These are phyloP conservation scores for Cyclotella sp. DNA, from an alignment of 108 stramenopile genomes.

Conservation along the genomic window DNA sequence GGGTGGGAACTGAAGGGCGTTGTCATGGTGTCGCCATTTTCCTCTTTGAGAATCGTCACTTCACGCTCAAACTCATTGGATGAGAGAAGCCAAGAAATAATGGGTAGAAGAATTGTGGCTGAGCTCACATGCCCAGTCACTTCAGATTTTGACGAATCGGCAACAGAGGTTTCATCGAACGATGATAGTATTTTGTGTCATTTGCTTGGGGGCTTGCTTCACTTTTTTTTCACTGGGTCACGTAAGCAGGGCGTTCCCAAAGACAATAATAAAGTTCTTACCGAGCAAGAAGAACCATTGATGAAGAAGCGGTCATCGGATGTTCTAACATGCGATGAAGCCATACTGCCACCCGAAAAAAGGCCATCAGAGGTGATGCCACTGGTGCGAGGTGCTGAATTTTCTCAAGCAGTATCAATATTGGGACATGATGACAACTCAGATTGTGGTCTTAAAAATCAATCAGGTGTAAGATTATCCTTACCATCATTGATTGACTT, in stretches of 20 bases:
- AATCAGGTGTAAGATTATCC: neutral
- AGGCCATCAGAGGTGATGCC: too few relatives aligned
- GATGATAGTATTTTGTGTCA: neutral
- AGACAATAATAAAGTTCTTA: neutral
- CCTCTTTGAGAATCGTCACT: neutral
- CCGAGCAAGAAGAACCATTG: neutral
- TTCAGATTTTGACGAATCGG: neutral
- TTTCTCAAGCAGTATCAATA: too few relatives aligned
- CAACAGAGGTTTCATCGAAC: neutral
- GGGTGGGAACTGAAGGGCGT: conserved; percentile 8
- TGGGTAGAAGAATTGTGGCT: conserved; percentile 1
- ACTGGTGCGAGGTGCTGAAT: too few relatives aligned
- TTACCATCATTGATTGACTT: conserved; percentile 1
- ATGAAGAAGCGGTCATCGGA: too few relatives aligned
- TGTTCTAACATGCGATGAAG: too few relatives aligned
- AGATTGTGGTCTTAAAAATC: neutral
- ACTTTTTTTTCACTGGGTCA: neutral
- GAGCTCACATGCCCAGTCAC: neutral
- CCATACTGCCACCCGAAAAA: too few relatives aligned
- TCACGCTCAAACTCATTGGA: neutral
- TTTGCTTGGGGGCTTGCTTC: neutral
- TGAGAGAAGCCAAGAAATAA: neutral
- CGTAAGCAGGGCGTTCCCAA: too few relatives aligned
- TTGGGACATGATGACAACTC: neutral
- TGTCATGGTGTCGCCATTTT: neutral